These are phyloP conservation scores for Blakeslea trispora DNA, from an alignment of 371 early-diverging fungal species.

Conservation along the genomic window DNA sequence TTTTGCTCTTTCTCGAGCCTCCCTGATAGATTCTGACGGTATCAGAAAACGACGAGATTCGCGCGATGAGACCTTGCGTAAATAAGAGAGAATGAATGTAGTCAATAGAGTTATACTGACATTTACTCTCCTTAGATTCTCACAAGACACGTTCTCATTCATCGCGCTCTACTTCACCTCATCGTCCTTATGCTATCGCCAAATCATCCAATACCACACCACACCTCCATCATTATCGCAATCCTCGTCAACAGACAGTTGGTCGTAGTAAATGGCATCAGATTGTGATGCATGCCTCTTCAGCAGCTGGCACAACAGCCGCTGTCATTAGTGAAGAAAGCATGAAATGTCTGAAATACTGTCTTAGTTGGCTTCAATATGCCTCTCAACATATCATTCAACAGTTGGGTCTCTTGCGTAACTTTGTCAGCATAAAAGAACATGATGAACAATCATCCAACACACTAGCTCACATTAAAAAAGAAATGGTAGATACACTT, in stretches of 20 bases:
- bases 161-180: conserved; percentile 50
- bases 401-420: conserved; percentile 74
- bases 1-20: conserved; percentile 42
- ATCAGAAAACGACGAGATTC: conserved; percentile 38
- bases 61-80: conserved; percentile 32
- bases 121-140: not conserved
- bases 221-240: conserved; percentile 19
- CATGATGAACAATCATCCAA: conserved; percentile 17
- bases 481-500: conserved; percentile 85
- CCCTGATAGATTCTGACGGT: conserved; percentile 31
- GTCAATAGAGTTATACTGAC: not conserved
- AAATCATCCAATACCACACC: too few species aligned
- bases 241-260: not conserved
- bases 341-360: conserved; percentile 77
- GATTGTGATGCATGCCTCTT: conserved; percentile 69
- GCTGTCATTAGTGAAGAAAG: conserved; percentile 80
- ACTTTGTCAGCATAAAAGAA: conserved; percentile 52
- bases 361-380: conserved; percentile 84
- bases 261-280: conserved; percentile 70
- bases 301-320: conserved; percentile 72
- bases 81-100: too few species aligned
- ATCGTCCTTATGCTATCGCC: conserved; percentile 39
- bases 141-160: conserved; percentile 29
- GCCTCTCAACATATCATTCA: conserved; percentile 82
- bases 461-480: conserved; percentile 64